Percentiles rank a stretch among this genome's conserved stretches.
Conservation (phyloP, 2,329 filamentous ascomycete genomes). For the Aspergillus chevalieri region DNA sequence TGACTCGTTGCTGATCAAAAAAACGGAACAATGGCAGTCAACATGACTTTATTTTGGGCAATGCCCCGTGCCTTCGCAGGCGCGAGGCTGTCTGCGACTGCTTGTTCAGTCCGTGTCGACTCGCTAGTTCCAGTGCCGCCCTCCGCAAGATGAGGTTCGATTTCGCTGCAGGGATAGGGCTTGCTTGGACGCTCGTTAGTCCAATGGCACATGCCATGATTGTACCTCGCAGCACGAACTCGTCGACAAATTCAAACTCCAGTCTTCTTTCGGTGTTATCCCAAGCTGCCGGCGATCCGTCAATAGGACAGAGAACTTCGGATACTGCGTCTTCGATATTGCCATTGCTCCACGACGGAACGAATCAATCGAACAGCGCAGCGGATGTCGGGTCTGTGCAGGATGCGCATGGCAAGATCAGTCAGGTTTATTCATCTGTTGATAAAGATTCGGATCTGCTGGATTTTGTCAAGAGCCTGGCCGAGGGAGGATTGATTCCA, state of each 20-base stretch:
- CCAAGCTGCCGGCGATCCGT: not conserved
- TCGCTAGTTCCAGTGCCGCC: too few relatives aligned
- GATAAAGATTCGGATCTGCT: not conserved
- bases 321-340: not conserved
- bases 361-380: not conserved
- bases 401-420: not conserved
- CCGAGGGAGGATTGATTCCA: slow-evolving; percentile 10
- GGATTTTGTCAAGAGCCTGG: not conserved
- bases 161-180: not conserved
- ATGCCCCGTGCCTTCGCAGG: too few relatives aligned
- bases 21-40: too few relatives aligned
- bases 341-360: not conserved
- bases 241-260: not conserved
- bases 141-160: not conserved
- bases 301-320: not conserved
- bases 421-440: not conserved
- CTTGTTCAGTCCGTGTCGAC: too few relatives aligned
- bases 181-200: not conserved
- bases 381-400: not conserved
- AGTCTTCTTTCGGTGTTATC: not conserved
- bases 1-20: too few relatives aligned
- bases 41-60: too few relatives aligned
- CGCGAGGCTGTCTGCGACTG: too few relatives aligned
- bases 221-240: not conserved
- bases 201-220: not conserved